Evolutionary conservation across 352 stramenopile species (phyloP).

Genomic region (Phytopythium helicoides): DNA sequence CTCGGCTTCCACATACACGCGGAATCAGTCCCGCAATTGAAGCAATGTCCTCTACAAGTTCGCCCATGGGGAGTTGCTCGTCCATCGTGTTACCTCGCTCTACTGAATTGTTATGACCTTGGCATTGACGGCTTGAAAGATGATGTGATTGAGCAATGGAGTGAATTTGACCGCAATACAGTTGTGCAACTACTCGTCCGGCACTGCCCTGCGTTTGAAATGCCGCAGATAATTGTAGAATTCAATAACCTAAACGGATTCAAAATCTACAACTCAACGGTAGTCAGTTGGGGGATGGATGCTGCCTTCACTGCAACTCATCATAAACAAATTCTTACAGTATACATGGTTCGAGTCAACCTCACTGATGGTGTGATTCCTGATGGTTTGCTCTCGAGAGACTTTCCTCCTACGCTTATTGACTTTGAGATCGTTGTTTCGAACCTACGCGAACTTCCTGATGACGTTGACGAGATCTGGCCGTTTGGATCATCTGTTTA

Average conservation of each 20-base stretch:
- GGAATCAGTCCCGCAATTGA: constrained; percentile 2
- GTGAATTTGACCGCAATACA: constrained; percentile 18
- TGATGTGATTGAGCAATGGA: constrained; percentile 12
- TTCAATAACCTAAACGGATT: constrained; percentile 24
- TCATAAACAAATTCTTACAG: constrained; percentile 20
- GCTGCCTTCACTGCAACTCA: constrained; percentile 19
- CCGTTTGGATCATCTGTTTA: constrained; percentile 3
- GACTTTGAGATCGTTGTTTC: constrained; percentile 41
- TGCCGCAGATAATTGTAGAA: constrained; percentile 15
- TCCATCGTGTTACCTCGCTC: constrained; percentile 25
- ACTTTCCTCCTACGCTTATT: constrained; percentile 27
- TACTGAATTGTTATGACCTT: constrained; percentile 22
- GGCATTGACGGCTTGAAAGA: constrained; percentile 10
- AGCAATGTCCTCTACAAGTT: constrained; percentile 22
- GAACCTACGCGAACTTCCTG: constrained; percentile 28
- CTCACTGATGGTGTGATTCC: constrained; percentile 29
- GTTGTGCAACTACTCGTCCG: constrained; percentile 25
- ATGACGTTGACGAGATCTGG: constrained; percentile 32
- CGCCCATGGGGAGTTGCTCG: constrained; percentile 21
- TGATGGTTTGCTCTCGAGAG: constrained; percentile 22
- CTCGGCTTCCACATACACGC: constrained; percentile 20
- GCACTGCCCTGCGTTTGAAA: constrained; percentile 27
- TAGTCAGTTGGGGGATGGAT: constrained; percentile 18
- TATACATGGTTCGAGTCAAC: constrained; percentile 33
- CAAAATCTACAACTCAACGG: constrained; percentile 39